Percentiles rank a stretch among this genome's conserved stretches.
phyloP scores from a whole-genome alignment of 768 basidiomycete species.

The Lyophyllum shimeji region DNA sequence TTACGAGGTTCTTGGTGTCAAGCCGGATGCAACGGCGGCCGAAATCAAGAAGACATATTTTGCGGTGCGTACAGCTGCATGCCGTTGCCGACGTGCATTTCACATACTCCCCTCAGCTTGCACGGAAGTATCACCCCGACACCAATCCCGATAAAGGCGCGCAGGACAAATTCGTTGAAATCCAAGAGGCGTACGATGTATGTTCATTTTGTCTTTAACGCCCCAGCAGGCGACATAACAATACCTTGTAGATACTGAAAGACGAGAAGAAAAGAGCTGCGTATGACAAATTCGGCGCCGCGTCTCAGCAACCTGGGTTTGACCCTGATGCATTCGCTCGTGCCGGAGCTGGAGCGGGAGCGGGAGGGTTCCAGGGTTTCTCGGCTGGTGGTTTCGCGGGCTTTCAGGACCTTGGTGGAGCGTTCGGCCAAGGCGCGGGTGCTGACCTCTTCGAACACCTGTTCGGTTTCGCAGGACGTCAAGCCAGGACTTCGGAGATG shows the following conservation, averaged over 20 bases:
- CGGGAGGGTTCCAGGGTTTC: conserved; percentile 42
- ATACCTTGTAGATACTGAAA: conserved; percentile 70
- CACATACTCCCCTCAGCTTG: conserved; percentile 59
- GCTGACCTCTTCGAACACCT: conserved; percentile 83
- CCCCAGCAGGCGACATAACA: conserved; percentile 10
- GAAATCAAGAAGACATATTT: conserved; percentile 99
- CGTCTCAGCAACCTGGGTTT: conserved; percentile 92
- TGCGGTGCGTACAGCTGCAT: conserved; percentile 55
- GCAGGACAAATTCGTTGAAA: conserved; percentile 92
- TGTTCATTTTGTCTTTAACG: conserved; percentile 15
- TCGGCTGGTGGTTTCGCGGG: conserved; percentile 56
- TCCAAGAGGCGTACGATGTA: conserved; percentile 97
- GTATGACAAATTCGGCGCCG: conserved; percentile 90
- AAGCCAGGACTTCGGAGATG: conserved; percentile 42
- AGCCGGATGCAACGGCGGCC: conserved; percentile 73
- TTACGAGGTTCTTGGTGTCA: conserved; percentile 88
- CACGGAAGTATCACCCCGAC: conserved; percentile 97
- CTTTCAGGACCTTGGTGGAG: conserved; percentile 68
- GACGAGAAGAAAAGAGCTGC: conserved; percentile 91
- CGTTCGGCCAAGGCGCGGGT: conserved; percentile 52
- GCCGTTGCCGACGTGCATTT: conserved; percentile 2
- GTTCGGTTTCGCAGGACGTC: conserved; percentile 66
- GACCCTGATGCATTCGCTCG: conserved; percentile 80
- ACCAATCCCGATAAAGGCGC: conserved; percentile 92
- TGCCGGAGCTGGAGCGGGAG: conserved; percentile 47